Percentiles rank a stretch among this genome's conserved stretches.
These are phyloP conservation scores for Bacidia gigantensis DNA, from an alignment of 495 filamentous ascomycete genomes.

Conservation along the genomic window DNA sequence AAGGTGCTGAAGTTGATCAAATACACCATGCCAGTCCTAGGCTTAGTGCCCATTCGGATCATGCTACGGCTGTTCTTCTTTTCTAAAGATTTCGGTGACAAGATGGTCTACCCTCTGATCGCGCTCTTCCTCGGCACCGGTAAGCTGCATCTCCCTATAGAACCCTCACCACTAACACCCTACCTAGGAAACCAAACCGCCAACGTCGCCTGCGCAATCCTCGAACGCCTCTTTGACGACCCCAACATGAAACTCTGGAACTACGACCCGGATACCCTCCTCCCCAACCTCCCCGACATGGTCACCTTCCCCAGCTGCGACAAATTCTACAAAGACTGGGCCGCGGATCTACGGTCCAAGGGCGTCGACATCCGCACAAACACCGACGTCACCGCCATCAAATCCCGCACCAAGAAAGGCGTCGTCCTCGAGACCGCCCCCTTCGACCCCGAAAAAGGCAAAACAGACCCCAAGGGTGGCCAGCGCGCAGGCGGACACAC, in stretches of 20 bases:
- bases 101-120: slow-evolving; percentile 58
- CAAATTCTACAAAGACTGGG: slow-evolving; percentile 59
- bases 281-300: slow-evolving; percentile 63
- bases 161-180: background rate
- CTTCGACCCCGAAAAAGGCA: slow-evolving; percentile 23
- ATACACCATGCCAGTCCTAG: slow-evolving; percentile 57
- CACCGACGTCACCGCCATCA: slow-evolving; percentile 45
- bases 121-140: slow-evolving; percentile 70
- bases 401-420: slow-evolving; percentile 42
- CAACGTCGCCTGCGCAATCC: slow-evolving; percentile 57
- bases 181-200: slow-evolving; percentile 49
- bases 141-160: background rate
- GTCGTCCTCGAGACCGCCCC: slow-evolving; percentile 37
- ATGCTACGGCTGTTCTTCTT: slow-evolving; percentile 60
- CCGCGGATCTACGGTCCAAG: slow-evolving; percentile 40
- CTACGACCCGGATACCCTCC: slow-evolving; percentile 52
- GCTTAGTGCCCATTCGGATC: slow-evolving; percentile 54
- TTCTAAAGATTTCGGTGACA: slow-evolving; percentile 58
- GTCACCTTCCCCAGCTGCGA: slow-evolving; percentile 66
- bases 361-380: slow-evolving; percentile 53
- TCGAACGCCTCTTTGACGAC: slow-evolving; percentile 63
- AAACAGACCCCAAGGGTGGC: slow-evolving; percentile 13
- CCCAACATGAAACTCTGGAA: slow-evolving; percentile 65
- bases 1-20: slow-evolving; percentile 53
- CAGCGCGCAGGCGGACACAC: slow-evolving; percentile 23